Evolutionary conservation across 257 asterid genomes (phyloP).

Genomic region (Plantago elongata): DNA sequence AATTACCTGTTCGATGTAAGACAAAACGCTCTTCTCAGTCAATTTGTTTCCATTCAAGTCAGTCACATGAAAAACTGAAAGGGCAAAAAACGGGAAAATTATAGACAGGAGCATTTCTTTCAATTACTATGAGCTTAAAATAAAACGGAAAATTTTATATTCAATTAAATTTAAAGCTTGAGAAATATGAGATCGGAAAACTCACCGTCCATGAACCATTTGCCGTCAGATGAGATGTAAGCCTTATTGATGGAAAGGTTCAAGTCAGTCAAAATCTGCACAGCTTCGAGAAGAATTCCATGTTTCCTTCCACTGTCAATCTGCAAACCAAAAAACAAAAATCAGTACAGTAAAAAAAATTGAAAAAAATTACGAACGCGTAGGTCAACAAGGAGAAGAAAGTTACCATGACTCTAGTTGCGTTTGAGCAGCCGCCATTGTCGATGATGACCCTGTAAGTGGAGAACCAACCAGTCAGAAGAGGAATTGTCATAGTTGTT

Average conservation of each 20-base stretch:
- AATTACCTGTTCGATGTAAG: conserved; percentile 81
- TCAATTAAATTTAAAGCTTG: no score
- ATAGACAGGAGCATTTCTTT: conserved; percentile 5
- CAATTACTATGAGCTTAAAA: background rate
- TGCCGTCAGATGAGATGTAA: conserved; percentile 88
- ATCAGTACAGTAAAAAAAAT: background rate
- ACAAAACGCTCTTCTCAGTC: conserved; percentile 77
- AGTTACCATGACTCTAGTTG: conserved; percentile 90
- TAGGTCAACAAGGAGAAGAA: background rate
- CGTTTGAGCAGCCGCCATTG: conserved; percentile 78
- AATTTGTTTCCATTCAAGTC: conserved; percentile 86
- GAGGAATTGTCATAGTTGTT: conserved; percentile 17
- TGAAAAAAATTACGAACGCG: background rate
- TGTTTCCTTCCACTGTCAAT: conserved; percentile 89
- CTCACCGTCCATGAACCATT: conserved; percentile 99
- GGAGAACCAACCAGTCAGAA: conserved; percentile 26
- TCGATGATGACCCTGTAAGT: conserved; percentile 86
- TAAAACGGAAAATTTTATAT: background rate
- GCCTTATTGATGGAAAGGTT: conserved; percentile 90
- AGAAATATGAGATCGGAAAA: background rate
- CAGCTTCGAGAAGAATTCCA: conserved; percentile 88
- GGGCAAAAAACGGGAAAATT: conserved; percentile 32
- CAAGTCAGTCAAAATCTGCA: conserved; percentile 91
- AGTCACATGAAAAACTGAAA: conserved; percentile 95
- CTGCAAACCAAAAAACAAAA: conserved; percentile 26